A percentile compares a stretch with the other conserved stretches of the same genome.
Evolutionary conservation across 306 rosid genomes (phyloP).

Genomic region (Quercus cerris): DNA sequence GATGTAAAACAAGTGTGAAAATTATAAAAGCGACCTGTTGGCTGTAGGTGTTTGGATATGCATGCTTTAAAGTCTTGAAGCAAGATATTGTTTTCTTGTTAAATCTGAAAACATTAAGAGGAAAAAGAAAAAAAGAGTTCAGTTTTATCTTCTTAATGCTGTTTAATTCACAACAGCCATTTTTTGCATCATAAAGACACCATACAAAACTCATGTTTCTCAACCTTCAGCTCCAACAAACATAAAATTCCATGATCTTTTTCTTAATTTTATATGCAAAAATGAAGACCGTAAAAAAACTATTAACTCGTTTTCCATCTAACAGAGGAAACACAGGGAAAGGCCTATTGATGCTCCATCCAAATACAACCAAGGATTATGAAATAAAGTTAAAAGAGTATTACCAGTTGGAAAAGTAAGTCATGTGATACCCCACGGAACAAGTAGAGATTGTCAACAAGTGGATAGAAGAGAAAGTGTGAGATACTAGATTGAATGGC

Average conservation of each 20-base stretch:
- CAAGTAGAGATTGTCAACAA: slow-evolving; percentile 59
- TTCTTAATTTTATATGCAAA: background rate
- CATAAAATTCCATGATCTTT: background rate
- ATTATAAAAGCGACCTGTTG: background rate
- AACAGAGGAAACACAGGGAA: background rate
- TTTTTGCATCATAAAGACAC: background rate
- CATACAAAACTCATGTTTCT: background rate
- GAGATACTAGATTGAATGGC: slow-evolving; percentile 75
- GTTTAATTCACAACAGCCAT: background rate
- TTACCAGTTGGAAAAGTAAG: slow-evolving; percentile 84
- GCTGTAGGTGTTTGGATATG: background rate
- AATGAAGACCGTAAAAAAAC: background rate
- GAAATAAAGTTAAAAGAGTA: background rate
- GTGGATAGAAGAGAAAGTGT: slow-evolving; percentile 55
- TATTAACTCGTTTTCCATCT: background rate
- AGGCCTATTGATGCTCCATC: background rate
- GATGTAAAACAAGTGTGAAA: background rate
- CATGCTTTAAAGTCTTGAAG: background rate
- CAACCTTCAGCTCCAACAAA: no score
- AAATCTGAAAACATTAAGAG: background rate
- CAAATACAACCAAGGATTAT: background rate
- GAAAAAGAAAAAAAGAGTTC: background rate
- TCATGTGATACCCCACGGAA: slow-evolving; percentile 69
- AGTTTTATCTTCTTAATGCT: background rate
- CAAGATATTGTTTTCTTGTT: slow-evolving; percentile 2